Conservation (phyloP, 306 rosid genomes). For the Rubus parviflorus region DNA sequence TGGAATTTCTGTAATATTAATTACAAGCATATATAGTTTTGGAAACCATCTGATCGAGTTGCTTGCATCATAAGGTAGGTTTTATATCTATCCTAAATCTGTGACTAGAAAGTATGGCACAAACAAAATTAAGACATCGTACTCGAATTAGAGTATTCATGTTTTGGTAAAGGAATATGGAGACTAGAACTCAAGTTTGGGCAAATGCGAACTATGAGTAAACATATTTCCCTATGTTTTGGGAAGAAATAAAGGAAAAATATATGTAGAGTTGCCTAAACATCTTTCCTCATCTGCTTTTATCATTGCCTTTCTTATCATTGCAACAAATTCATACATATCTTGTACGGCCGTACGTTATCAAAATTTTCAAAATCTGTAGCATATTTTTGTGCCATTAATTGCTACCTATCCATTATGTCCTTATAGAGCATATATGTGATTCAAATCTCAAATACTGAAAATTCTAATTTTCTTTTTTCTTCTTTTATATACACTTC, state of each 20-base stretch:
- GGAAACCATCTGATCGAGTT: background rate
- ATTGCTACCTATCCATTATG: background rate
- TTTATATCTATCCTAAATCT: background rate
- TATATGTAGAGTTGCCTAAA: too few relatives aligned
- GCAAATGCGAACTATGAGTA: background rate
- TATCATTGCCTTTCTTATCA: background rate
- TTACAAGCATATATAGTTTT: background rate
- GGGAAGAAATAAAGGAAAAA: too few relatives aligned
- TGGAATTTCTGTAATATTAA: too few relatives aligned
- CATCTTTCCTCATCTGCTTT: background rate
- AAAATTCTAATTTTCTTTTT: background rate
- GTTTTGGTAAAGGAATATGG: background rate
- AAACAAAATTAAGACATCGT: background rate
- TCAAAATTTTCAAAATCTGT: too few relatives aligned
- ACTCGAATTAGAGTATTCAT: background rate
- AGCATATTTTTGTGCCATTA: too few relatives aligned
- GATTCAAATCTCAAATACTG: too few relatives aligned
- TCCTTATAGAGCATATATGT: background rate
- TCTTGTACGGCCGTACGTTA: background rate
- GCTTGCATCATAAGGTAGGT: constrained; percentile 1
- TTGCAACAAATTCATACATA: too few relatives aligned
- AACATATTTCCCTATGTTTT: background rate
- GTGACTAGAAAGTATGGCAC: background rate
- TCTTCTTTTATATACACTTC: background rate
- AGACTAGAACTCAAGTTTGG: background rate